Conservation (phyloP, 306 rosid genomes). For the Vigna mungo region DNA sequence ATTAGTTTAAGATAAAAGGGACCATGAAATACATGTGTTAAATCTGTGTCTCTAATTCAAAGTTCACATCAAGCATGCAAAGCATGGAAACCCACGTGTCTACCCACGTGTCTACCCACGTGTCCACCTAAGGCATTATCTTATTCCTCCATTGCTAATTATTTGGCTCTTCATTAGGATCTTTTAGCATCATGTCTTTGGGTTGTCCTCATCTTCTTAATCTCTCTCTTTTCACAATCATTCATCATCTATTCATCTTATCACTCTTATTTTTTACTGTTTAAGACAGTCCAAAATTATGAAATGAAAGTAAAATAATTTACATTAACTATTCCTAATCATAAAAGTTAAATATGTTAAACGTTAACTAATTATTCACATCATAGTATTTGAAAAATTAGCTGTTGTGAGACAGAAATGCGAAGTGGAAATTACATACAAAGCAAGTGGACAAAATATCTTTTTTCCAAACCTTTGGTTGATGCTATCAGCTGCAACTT, state of each 20-base stretch:
- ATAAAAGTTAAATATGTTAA: no score
- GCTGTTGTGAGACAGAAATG: no score
- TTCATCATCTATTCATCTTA: neutral
- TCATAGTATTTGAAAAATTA: no score
- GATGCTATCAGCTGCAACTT: no score
- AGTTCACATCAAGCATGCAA: slow-evolving; percentile 40
- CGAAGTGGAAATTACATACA: no score
- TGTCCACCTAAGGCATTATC: slow-evolving; percentile 37
- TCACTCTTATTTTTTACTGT: no score
- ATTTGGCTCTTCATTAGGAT: slow-evolving; percentile 66
- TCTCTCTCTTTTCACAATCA: slow-evolving; percentile 1
- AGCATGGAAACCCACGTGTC: slow-evolving; percentile 48
- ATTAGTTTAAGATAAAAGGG: slow-evolving; percentile 23
- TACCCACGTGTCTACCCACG: slow-evolving; percentile 62
- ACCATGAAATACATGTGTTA: slow-evolving; percentile 44
- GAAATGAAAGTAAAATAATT: no score
- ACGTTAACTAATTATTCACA: no score
- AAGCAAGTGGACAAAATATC: no score
- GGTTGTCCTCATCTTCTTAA: slow-evolving; percentile 38
- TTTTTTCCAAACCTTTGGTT: no score
- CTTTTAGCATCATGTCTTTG: neutral
- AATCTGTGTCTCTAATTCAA: slow-evolving; percentile 50
- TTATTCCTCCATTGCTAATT: slow-evolving; percentile 42
- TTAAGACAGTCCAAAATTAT: no score
- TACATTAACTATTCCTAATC: no score